Evolutionary conservation across 2,329 filamentous ascomycete species (phyloP), one percentile per base, ranked within the genome.

Genomic region (Ophiocordyceps unilateralis): DNA sequence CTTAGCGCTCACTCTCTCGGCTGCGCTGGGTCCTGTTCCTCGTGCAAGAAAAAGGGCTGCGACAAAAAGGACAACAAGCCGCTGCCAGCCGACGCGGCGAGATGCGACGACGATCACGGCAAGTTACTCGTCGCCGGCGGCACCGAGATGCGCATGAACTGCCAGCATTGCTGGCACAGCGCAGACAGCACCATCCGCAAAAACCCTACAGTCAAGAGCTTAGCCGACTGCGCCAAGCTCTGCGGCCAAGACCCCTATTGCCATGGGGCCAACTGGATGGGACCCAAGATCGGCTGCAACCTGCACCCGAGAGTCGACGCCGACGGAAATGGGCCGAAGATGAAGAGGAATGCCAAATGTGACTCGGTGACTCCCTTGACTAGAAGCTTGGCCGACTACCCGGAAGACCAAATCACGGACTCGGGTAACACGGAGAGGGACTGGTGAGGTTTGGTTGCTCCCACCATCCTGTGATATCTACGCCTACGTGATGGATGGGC

Each of bases 1-100:
- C 8, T 46, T 19, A 47, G 45, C 23, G 48, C 47, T 2, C 48
- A 47, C 21, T 50, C 47, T 15, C 44, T 46, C 4, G 45, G 48
- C 14, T 50, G 47, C 22, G 39, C 45, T 15, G 24, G 24, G 12
- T 8, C 24, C 24, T 26, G 24, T 12, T 4, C 24, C 7, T 44
- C 46, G 12, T 45, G 44, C 36, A 47, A 45, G 44, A 26, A 26
- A 12, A 39, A 41, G 23, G 43, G 45, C 36, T 47, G 44, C 38
- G 45, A 46, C 26, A 28, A 42, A 39, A 32, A 28, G 36, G 38
- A 28, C 26, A 40, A 22, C 20, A 15, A 38, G 28, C 24, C 43
- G 4, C 38, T 43, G 19, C 42, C 42, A 9, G 37, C 42, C 12
- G 37, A 43, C 14, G 8, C 23, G 19, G 24, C 26, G 23, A n/a